These are phyloP conservation scores for Rhamnella rubrinervis DNA, from an alignment of 331 rosid genomes.

Conservation along the genomic window DNA sequence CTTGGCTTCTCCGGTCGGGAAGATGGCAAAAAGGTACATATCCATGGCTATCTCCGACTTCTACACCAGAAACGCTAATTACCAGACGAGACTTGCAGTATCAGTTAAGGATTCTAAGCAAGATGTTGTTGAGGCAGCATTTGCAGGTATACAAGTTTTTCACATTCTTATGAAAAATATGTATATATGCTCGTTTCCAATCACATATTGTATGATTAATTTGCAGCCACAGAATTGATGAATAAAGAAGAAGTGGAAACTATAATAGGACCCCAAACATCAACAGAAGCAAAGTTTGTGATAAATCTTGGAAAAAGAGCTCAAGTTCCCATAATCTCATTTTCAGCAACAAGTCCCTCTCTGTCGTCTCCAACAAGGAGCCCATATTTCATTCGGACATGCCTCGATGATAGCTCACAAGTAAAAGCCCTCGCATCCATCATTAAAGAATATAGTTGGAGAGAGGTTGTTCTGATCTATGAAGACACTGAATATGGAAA, in stretches of 20 bases:
- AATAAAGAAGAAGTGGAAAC: conserved; percentile 33
- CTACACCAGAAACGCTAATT: conserved; percentile 8
- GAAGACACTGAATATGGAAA: conserved; percentile 34
- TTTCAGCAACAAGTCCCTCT: conserved; percentile 36
- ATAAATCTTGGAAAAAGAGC: conserved; percentile 35
- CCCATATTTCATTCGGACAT: conserved; percentile 32
- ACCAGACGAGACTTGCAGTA: conserved; percentile 22
- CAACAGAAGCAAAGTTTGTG: conserved; percentile 31
- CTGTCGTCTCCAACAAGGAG: conserved; percentile 22
- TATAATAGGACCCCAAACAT: conserved; percentile 37
- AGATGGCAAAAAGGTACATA: conserved; percentile 15
- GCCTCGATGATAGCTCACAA: conserved; percentile 27
- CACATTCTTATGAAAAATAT: background rate
- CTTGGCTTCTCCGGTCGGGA: conserved; percentile 25
- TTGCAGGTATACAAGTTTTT: conserved; percentile 20
- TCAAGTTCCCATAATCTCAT: conserved; percentile 37
- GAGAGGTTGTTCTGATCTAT: conserved; percentile 30
- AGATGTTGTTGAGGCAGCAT: conserved; percentile 23
- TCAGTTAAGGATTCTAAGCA: conserved; percentile 1
- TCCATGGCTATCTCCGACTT: conserved; percentile 25
- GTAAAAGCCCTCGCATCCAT: conserved; percentile 29
- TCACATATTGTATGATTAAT: too few species aligned
- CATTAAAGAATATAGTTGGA: conserved; percentile 29
- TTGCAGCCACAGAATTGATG: conserved; percentile 20
- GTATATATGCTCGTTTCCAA: too few species aligned